These are phyloP conservation scores for Euclidium syriacum DNA, from an alignment of 345 rosid genomes.

Conservation along the genomic window DNA sequence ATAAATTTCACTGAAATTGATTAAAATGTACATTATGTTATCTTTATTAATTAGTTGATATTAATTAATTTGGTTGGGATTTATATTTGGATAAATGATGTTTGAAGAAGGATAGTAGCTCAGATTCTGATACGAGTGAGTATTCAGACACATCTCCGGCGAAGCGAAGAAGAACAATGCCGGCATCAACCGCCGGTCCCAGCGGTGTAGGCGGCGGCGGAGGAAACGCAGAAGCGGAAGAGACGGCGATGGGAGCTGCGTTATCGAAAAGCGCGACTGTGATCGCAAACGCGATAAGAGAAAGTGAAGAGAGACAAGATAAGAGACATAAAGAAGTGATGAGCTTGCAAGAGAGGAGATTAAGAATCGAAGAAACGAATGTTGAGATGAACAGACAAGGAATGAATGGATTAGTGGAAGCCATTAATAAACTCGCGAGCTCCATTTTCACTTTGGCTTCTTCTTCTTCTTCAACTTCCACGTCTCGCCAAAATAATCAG, in stretches of 20 bases:
- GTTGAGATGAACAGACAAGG: constrained; percentile 56
- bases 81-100: not conserved
- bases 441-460: constrained; percentile 73
- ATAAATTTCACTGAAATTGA: too few relatives aligned
- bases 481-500: constrained; percentile 26
- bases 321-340: constrained; percentile 67
- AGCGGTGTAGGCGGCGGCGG: constrained; percentile 9
- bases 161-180: constrained; percentile 46
- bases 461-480: constrained; percentile 11
- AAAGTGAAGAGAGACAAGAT: constrained; percentile 62
- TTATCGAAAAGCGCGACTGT: constrained; percentile 67
- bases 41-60: not conserved
- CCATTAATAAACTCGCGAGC: constrained; percentile 80
- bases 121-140: constrained; percentile 80
- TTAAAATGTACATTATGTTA: not conserved
- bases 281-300: constrained; percentile 72
- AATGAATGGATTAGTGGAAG: constrained; percentile 59
- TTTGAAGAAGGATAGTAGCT: constrained; percentile 47
- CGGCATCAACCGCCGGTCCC: constrained; percentile 24
- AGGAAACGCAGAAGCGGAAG: constrained; percentile 20
- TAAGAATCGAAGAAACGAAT: constrained; percentile 63
- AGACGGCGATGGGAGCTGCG: constrained; percentile 47
- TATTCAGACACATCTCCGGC: constrained; percentile 68
- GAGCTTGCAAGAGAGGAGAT: constrained; percentile 56
- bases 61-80: not conserved